These are phyloP conservation scores for Clohesyomyces aquaticus DNA, from an alignment of 495 filamentous ascomycete species.

Conservation along the genomic window DNA sequence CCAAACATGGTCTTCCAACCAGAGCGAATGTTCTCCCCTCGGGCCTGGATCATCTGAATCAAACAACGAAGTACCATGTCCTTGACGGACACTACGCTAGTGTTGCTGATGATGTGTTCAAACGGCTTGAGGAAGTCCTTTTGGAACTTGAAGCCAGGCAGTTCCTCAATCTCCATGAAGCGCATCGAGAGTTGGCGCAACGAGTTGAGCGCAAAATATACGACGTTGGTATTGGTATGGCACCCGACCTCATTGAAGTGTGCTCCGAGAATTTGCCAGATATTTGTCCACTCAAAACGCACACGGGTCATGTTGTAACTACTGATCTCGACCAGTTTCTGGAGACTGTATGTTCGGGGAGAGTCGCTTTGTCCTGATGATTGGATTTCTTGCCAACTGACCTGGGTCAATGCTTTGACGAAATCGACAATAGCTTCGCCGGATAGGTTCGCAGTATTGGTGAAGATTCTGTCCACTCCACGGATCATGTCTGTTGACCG, in stretches of 20 bases:
- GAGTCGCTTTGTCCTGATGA: conserved; percentile 93
- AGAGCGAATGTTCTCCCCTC: conserved; percentile 92
- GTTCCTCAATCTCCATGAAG: conserved; percentile 97
- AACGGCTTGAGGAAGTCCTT: conserved; percentile 99
- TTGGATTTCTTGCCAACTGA: conserved; percentile 99
- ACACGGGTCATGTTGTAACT: conserved; percentile 99
- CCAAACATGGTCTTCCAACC: conserved; percentile 99
- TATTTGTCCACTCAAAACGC: conserved; percentile 95
- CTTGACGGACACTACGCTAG: conserved; percentile 85
- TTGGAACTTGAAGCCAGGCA: conserved; percentile 99
- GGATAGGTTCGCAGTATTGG: conserved; percentile 88
- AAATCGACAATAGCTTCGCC: conserved; percentile 98
- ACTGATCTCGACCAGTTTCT: conserved; percentile 98
- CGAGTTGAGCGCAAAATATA: conserved; percentile 96
- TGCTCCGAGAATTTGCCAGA: conserved; percentile 93
- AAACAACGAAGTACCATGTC: conserved; percentile 97
- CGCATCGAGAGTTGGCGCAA: conserved; percentile 94
- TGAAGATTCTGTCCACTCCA: conserved; percentile 93
- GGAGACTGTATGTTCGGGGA: conserved; percentile 91
- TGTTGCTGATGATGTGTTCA: conserved; percentile 95
- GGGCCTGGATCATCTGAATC: conserved; percentile 97
- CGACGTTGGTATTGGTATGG: conserved; percentile 90
- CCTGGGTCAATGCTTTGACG: conserved; percentile 87
- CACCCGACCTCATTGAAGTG: conserved; percentile 98
- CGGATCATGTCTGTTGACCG: conserved; percentile 90